Evolutionary conservation across 768 basidiomycete species (phyloP).

Genomic region (Kondoa subrosea): DNA sequence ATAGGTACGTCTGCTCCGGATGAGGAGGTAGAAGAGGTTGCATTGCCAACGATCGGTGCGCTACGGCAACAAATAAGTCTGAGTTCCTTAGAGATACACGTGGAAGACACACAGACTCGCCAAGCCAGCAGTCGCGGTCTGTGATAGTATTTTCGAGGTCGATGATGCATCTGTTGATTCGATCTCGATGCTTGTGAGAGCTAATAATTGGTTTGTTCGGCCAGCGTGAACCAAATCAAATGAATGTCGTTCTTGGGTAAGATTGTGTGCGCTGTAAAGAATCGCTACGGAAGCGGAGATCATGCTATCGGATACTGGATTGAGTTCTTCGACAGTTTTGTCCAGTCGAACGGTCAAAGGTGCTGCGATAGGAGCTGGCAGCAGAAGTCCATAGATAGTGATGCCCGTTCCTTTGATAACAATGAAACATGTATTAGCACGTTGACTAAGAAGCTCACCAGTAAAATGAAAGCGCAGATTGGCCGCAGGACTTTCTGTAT

Average conservation of each 20-base stretch:
- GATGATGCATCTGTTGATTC: too few species aligned
- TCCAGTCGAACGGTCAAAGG: neutral
- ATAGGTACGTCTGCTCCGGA: neutral
- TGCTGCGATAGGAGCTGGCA: neutral
- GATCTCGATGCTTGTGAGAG: too few species aligned
- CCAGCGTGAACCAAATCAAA: too few species aligned
- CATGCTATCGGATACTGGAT: neutral
- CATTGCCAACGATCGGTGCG: neutral
- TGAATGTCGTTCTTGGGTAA: too few species aligned
- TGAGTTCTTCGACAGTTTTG: neutral
- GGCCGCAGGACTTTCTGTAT: too few species aligned
- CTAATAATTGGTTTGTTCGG: too few species aligned
- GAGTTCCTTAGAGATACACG: neutral
- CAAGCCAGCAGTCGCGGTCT: neutral
- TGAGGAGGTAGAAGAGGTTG: too few species aligned
- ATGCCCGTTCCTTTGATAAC: neutral
- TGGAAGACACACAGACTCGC: neutral
- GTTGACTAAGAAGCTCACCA: too few species aligned
- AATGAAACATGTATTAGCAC: neutral
- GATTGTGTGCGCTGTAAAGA: neutral
- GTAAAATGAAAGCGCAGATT: too few species aligned
- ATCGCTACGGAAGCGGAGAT: neutral
- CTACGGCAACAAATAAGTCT: neutral
- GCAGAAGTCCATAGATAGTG: neutral
- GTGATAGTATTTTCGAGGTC: too few species aligned